Conservation (phyloP, 768 basidiomycete genomes). For the Podaxis sp. region DNA sequence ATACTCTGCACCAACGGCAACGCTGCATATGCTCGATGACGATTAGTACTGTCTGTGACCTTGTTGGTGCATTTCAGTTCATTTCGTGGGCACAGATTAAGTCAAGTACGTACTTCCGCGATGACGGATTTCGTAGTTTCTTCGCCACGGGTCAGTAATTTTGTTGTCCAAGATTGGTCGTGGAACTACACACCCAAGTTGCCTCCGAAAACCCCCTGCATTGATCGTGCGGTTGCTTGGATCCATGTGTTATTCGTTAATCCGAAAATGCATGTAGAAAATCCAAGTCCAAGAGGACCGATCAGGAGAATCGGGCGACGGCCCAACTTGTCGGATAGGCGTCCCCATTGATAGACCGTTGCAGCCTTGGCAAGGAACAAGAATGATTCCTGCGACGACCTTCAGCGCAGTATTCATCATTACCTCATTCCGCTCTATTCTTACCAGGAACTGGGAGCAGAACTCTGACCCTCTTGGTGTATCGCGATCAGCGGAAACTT, state of each 20-base stretch:
- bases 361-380: constrained; percentile 12
- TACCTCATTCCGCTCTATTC: constrained; percentile 6
- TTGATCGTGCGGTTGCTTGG: constrained; percentile 24
- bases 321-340: constrained; percentile 12
- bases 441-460: constrained; percentile 45
- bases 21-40: constrained; percentile 24
- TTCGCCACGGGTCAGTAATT: neutral
- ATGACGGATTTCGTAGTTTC: constrained; percentile 33
- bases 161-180: neutral
- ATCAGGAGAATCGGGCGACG: constrained; percentile 25
- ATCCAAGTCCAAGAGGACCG: constrained; percentile 38
- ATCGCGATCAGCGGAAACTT: constrained; percentile 41
- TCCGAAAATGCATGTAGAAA: constrained; percentile 41
- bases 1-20: constrained; percentile 25
- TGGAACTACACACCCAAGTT: constrained; percentile 24
- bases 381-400: constrained; percentile 9
- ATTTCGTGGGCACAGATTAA: neutral
- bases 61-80: constrained; percentile 10
- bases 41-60: constrained; percentile 28
- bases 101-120: constrained; percentile 28
- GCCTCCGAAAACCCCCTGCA: constrained; percentile 39
- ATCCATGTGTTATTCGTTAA: constrained; percentile 36
- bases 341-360: constrained; percentile 14
- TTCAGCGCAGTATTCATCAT: neutral
- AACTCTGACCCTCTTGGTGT: constrained; percentile 38